Evolutionary conservation across 495 filamentous ascomycete genomes (phyloP).

Genomic region (Platismatia glauca): DNA sequence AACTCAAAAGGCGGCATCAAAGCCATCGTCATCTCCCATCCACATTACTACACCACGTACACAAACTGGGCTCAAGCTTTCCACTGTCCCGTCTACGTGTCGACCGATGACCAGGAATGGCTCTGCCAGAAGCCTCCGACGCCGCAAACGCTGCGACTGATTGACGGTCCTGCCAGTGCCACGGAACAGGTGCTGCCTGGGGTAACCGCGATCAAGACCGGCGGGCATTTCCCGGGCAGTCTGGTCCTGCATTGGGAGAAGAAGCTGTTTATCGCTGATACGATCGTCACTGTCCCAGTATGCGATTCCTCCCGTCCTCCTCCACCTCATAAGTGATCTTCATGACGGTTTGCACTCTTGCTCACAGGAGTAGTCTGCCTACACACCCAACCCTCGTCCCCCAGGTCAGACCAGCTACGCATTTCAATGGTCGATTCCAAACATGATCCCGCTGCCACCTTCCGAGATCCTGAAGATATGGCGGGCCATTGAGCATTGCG

Average conservation of each 20-base stretch:
- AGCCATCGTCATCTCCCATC: slow-evolving; percentile 72
- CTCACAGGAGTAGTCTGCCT: slow-evolving; percentile 30
- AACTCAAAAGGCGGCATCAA: slow-evolving; percentile 36
- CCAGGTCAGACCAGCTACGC: slow-evolving; percentile 51
- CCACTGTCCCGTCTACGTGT: slow-evolving; percentile 53
- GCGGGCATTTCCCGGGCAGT: slow-evolving; percentile 69
- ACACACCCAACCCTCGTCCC: slow-evolving; percentile 32
- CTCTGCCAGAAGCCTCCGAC: slow-evolving; percentile 31
- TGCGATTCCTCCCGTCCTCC: too few species aligned
- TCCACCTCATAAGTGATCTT: too few species aligned
- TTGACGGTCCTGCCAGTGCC: slow-evolving; percentile 21
- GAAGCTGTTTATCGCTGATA: slow-evolving; percentile 61
- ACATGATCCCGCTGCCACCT: slow-evolving; percentile 60
- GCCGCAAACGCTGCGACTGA: slow-evolving; percentile 18
- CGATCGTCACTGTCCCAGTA: slow-evolving; percentile 56
- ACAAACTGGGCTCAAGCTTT: slow-evolving; percentile 58
- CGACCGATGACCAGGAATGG: slow-evolving; percentile 56
- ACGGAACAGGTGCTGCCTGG: slow-evolving; percentile 38
- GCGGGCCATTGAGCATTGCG: slow-evolving; percentile 29
- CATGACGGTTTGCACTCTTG: background rate
- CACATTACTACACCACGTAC: slow-evolving; percentile 69
- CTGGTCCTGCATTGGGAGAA: slow-evolving; percentile 49
- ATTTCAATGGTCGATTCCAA: slow-evolving; percentile 75
- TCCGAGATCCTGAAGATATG: slow-evolving; percentile 38
- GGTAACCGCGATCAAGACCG: slow-evolving; percentile 55